Evolutionary conservation across 495 filamentous ascomycete species (phyloP).

Genomic region (Neurospora sp.): DNA sequence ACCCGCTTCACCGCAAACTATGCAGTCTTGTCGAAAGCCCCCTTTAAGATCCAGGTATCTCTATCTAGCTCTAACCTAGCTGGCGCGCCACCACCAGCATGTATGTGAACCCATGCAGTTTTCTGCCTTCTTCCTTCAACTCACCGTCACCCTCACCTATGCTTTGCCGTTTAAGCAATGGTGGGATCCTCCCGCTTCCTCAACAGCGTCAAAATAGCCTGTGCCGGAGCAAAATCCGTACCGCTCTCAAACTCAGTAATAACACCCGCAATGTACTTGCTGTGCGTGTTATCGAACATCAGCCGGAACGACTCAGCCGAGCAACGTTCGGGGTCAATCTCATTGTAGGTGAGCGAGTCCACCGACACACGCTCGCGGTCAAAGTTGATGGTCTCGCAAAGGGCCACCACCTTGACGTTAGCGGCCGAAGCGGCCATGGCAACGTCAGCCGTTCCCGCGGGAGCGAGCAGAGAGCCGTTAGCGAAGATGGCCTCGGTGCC

Average conservation of each 20-base stretch:
- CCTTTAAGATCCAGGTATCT: neutral
- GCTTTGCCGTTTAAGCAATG: slow-evolving; percentile 16
- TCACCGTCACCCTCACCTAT: neutral
- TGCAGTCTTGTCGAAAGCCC: neutral
- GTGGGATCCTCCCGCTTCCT: slow-evolving; percentile 41
- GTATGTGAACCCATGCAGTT: neutral
- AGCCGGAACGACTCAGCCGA: slow-evolving; percentile 62
- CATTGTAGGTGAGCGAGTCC: slow-evolving; percentile 87
- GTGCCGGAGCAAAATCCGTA: slow-evolving; percentile 68
- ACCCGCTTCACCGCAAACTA: neutral
- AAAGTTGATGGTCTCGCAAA: slow-evolving; percentile 94
- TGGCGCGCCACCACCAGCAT: neutral
- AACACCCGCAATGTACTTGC: slow-evolving; percentile 76
- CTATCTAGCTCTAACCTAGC: neutral
- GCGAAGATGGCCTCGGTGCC: slow-evolving; percentile 86
- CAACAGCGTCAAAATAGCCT: slow-evolving; percentile 55
- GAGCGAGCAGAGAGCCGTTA: slow-evolving; percentile 78
- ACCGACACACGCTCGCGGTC: slow-evolving; percentile 73
- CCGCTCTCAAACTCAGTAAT: slow-evolving; percentile 66
- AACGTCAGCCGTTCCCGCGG: slow-evolving; percentile 77
- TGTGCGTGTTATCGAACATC: slow-evolving; percentile 92
- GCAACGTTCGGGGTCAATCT: slow-evolving; percentile 56
- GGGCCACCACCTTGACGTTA: slow-evolving; percentile 74
- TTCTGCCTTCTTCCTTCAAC: neutral
- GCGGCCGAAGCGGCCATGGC: slow-evolving; percentile 75